Base-by-base conservation (phyloP, 352 stramenopile genomes). In the Phytophthora tentaculata region DNA sequence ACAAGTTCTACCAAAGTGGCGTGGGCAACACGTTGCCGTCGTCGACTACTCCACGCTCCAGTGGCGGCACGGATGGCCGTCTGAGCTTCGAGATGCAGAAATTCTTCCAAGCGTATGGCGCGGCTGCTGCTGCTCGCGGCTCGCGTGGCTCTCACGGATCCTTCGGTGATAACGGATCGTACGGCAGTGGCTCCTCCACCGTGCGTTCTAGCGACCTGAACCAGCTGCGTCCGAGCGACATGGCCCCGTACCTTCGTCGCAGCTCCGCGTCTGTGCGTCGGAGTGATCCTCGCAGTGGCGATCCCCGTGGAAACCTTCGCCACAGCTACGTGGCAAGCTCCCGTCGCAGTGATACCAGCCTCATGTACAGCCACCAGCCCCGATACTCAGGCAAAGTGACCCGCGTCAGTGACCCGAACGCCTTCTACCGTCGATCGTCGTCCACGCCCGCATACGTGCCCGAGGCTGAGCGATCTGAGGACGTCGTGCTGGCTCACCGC, bases 61-160 rank as follows among this genome's bases (percentile, higher is more conserved):
- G 68, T 48, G 60, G 67, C 22, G 74, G 63, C 48, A 77, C 73
- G 20, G 74, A 80, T 45, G 75, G 77, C 41, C 77, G 74, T n/a
- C 47, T 86, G 47, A 84, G 76, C 57, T 77, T 86, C 62, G 80
- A 88, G 71, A 86, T 86, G 80, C 76, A 88, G 74, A 84, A 88
- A 71, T 88, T 86, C 56, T 89, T 86, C 67, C 78, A 86, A 64
- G 71, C 77, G n/a, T 89, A 89, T 67, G 80, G 80, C 10, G 64
- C 72, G 8, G 58, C 65, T 43, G 64, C 70, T 39, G 70, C 65
- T 59, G 65, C 71, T 45, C 66, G 70, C 12, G 51, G 60, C 16
- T 71, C 70, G 16, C 65, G 57, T 43, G 64, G 64, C 5, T 72
- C 73, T 29, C 72, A 70, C 45, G 49, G 60, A 17, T 85, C 77